Base-by-base conservation (phyloP, 2,329 filamentous ascomycete genomes). In the Colletotrichum musicola region DNA sequence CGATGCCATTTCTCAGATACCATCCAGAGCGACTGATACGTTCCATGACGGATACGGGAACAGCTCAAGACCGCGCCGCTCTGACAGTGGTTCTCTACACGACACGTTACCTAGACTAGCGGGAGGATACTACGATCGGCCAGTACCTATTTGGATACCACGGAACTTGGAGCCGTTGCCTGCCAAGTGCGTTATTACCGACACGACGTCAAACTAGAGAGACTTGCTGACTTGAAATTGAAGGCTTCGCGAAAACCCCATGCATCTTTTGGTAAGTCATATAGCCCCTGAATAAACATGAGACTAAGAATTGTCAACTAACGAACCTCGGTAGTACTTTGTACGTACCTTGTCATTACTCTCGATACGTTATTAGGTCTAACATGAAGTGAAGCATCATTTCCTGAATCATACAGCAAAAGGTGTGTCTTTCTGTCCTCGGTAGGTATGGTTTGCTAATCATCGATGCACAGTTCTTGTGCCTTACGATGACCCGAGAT, bases 401-500 rank as follows among this genome's bases (percentile, higher is more conserved):
- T 89, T 96, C 75, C 83, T 96, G 68, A 93, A 95, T 73, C 92
- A 96, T 77, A 96, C 93, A 3, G 92, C 92, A 7, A 88, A 89
- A 68, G 89, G 83, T 81, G 77, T 90, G 72, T 4, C 10, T 12
- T 7, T 30, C 16, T 2, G 27, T 16, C 4, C 13, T 6, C 20
- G 2, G 35, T n/a, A 13, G 20, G n/a, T 25, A 14, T 7, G 50
- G 25, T 12, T 4, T 38, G 35, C 67, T 73, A n/a, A 74, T 53
- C 10, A 88, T 74, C 4, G 4, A 82, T 12, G 20, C 18, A 84
- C 62, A 78, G 80, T 83, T 40, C 79, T 84, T 46, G 82, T 84
- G 25, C 81, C 87, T 62, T 83, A 89, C 72, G 82, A 89, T 74
- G 82, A 85, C 49, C 79, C 79, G 35, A 80, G 82, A 47, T 84